A percentile compares a stretch with the other conserved stretches of the same genome.
phyloP scores from a whole-genome alignment of 2,329 filamentous ascomycete species.

The Exophiala phaeomuriformis region DNA sequence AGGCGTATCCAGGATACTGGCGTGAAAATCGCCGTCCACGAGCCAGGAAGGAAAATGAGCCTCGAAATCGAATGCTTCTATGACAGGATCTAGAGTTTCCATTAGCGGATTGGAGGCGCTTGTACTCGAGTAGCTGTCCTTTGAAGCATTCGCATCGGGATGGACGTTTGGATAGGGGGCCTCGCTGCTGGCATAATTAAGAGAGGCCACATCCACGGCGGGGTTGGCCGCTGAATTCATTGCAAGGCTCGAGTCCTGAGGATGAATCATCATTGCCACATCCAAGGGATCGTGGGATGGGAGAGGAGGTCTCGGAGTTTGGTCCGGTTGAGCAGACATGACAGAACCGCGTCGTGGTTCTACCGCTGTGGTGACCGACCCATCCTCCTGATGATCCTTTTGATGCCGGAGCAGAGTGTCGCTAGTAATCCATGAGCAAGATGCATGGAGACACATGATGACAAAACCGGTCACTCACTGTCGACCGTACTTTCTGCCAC shows the following conservation, averaged over 20 bases:
- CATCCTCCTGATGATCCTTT: slow-evolving; percentile 17
- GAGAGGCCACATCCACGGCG: background rate
- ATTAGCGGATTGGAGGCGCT: slow-evolving; percentile 2
- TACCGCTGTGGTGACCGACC: background rate
- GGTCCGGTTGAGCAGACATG: background rate
- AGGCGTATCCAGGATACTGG: slow-evolving; percentile 18
- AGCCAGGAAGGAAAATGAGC: slow-evolving; percentile 20
- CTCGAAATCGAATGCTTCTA: slow-evolving; percentile 20
- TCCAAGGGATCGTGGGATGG: background rate
- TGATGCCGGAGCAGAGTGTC: slow-evolving; percentile 22
- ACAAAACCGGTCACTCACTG: slow-evolving; percentile 12
- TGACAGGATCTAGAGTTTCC: slow-evolving; percentile 7
- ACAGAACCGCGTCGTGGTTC: background rate
- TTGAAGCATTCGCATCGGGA: background rate
- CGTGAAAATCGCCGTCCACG: slow-evolving; percentile 18
- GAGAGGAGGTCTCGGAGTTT: slow-evolving; percentile 1
- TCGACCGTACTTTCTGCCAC: slow-evolving; percentile 22
- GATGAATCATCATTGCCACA: background rate
- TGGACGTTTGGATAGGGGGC: background rate
- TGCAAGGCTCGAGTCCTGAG: background rate
- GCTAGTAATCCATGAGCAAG: slow-evolving; percentile 3
- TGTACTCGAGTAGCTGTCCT: slow-evolving; percentile 2
- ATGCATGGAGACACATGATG: background rate
- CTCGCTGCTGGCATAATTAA: background rate
- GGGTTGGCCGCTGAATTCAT: background rate